A percentile compares a stretch with the other conserved stretches of the same genome.
phyloP scores from a whole-genome alignment of 2,329 filamentous ascomycete species.

The Graphilbum fragrans region DNA sequence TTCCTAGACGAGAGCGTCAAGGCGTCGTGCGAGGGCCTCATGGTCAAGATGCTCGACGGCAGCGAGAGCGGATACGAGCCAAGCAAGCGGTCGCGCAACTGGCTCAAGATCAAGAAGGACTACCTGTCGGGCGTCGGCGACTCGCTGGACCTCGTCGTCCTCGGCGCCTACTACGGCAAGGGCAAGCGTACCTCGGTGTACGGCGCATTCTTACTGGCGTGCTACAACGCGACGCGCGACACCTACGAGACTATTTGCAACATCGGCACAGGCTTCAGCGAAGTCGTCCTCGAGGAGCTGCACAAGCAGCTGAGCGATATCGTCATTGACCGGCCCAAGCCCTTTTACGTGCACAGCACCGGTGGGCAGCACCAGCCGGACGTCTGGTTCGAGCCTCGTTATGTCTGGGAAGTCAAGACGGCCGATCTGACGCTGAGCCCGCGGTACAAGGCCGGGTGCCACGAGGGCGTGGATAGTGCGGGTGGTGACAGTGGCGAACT shows the following conservation, averaged over 20 bases:
- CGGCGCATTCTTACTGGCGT: slow-evolving; percentile 88
- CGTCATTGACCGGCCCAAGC: slow-evolving; percentile 82
- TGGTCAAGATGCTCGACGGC: slow-evolving; percentile 99
- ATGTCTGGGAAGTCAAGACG: slow-evolving; percentile 96
- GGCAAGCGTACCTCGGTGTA: slow-evolving; percentile 95
- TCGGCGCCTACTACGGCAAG: slow-evolving; percentile 87
- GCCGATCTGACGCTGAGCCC: slow-evolving; percentile 89
- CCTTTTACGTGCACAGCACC: slow-evolving; percentile 79
- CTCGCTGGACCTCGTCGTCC: slow-evolving; percentile 88
- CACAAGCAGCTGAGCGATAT: slow-evolving; percentile 63
- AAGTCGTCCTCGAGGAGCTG: slow-evolving; percentile 82
- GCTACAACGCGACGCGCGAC: slow-evolving; percentile 72
- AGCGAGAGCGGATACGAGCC: slow-evolving; percentile 90
- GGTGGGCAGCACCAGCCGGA: slow-evolving; percentile 90
- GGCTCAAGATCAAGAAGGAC: slow-evolving; percentile 99
- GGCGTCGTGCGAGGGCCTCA: slow-evolving; percentile 89
- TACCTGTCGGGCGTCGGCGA: slow-evolving; percentile 91
- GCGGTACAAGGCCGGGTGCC: slow-evolving; percentile 80
- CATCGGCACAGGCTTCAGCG: slow-evolving; percentile 93
- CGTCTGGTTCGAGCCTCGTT: slow-evolving; percentile 92
- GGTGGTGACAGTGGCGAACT: slow-evolving; percentile 30
- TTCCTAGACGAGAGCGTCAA: slow-evolving; percentile 93
- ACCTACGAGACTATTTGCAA: slow-evolving; percentile 95
- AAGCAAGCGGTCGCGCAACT: slow-evolving; percentile 90
- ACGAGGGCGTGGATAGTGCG: slow-evolving; percentile 58